These are phyloP conservation scores for Fusarium tuaranense DNA, from an alignment of 2,329 filamentous ascomycete genomes.

Conservation along the genomic window DNA sequence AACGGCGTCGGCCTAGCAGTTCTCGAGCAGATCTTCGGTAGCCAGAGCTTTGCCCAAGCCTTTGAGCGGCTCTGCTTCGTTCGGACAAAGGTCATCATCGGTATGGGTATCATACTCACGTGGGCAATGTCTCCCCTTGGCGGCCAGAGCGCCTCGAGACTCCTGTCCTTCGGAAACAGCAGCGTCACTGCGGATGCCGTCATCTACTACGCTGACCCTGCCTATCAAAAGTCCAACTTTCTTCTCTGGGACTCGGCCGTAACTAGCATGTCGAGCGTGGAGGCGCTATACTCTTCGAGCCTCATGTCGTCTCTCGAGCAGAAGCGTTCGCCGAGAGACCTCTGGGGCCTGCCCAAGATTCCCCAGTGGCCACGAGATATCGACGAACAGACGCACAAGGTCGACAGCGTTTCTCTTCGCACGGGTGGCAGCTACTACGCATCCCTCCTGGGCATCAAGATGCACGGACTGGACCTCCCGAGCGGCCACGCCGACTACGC, in stretches of 20 bases:
- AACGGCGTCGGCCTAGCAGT: slow-evolving; percentile 3
- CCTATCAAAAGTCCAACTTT: slow-evolving; percentile 1
- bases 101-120: background rate
- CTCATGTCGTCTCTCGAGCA: slow-evolving; percentile 7
- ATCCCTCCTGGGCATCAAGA: slow-evolving; percentile 10
- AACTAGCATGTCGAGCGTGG: background rate
- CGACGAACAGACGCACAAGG: background rate
- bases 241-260: background rate
- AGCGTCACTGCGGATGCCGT: background rate
- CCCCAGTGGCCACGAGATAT: slow-evolving; percentile 8
- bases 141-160: slow-evolving; percentile 6
- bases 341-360: slow-evolving; percentile 8
- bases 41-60: slow-evolving; percentile 18
- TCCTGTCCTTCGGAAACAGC: background rate
- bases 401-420: background rate
- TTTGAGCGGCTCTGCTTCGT: slow-evolving; percentile 7
- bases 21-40: slow-evolving; percentile 19
- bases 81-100: background rate
- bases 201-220: slow-evolving; percentile 5
- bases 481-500: background rate
- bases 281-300: slow-evolving; percentile 3
- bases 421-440: background rate
- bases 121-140: slow-evolving; percentile 18
- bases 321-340: slow-evolving; percentile 9
- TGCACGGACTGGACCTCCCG: slow-evolving; percentile 4